These are phyloP conservation scores for Metarhizium anisopliae DNA, from an alignment of 2,329 filamentous ascomycete species.

Conservation along the genomic window DNA sequence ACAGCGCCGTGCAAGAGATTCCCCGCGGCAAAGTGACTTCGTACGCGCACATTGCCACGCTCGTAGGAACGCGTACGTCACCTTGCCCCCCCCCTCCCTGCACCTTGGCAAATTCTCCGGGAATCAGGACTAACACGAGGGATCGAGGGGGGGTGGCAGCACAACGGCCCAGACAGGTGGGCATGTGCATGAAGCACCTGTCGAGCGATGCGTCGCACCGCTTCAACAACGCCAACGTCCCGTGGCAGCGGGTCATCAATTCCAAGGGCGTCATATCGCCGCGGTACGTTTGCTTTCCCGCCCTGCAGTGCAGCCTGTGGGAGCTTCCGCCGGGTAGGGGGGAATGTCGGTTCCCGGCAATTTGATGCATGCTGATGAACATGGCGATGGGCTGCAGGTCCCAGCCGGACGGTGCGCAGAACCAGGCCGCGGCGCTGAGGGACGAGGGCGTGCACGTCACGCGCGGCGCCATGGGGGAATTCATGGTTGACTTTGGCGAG, in stretches of 20 bases:
- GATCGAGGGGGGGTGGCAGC: constrained; percentile 32
- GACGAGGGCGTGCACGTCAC: constrained; percentile 45
- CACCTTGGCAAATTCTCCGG: too few species aligned
- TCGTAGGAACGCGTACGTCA: constrained; percentile 62
- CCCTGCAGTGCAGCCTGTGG: too few species aligned
- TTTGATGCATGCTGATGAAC: too few species aligned
- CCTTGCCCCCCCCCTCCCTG: not conserved
- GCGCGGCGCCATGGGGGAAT: constrained; percentile 39
- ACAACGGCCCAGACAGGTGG: constrained; percentile 73
- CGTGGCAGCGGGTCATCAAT: constrained; percentile 92
- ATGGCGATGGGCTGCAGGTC: constrained; percentile 25
- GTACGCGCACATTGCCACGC: constrained; percentile 71
- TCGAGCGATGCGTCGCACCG: constrained; percentile 40
- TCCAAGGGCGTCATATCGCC: constrained; percentile 78
- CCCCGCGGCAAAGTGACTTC: constrained; percentile 76
- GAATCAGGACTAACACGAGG: too few species aligned
- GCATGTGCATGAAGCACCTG: constrained; percentile 82
- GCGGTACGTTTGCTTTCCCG: constrained; percentile 39
- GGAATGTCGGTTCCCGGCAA: too few species aligned
- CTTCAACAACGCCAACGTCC: constrained; percentile 72
- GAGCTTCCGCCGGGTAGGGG: too few species aligned
- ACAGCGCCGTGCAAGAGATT: constrained; percentile 76
- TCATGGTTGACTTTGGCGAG: constrained; percentile 39
- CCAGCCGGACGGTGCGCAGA: constrained; percentile 36
- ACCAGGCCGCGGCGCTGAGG: constrained; percentile 40